Evolutionary conservation across 2,329 filamentous ascomycete genomes (phyloP).

Genomic region (Botryotinia convoluta): DNA sequence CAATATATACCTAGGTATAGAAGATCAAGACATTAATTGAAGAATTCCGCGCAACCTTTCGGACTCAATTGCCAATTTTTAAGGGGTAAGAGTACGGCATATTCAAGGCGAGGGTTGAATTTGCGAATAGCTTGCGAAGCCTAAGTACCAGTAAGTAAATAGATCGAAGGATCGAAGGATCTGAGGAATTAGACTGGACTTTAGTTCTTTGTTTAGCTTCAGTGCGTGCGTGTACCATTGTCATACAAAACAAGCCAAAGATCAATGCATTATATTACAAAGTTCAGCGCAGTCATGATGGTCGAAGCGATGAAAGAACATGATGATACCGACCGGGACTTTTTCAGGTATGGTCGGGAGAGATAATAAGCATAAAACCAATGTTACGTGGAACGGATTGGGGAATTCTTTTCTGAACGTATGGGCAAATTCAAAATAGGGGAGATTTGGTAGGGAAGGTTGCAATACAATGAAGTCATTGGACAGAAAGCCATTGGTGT

Average conservation of each 20-base stretch:
- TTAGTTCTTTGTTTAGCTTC: background rate
- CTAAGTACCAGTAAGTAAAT: background rate
- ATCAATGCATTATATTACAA: slow-evolving; percentile 16
- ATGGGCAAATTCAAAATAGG: background rate
- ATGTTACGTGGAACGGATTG: background rate
- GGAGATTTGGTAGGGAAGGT: background rate
- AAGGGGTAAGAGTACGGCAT: slow-evolving; percentile 7
- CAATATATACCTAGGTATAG: background rate
- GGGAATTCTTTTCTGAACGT: background rate
- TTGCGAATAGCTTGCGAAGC: background rate
- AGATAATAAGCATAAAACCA: background rate
- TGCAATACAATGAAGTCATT: background rate
- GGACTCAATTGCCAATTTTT: background rate
- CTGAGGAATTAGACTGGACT: background rate
- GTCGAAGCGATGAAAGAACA: background rate
- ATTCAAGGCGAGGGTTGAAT: background rate
- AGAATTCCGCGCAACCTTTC: background rate
- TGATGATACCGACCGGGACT: background rate
- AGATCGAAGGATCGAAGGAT: background rate
- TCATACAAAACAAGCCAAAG: slow-evolving; percentile 16
- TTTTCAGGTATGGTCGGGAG: background rate
- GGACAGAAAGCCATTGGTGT: background rate
- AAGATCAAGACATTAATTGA: background rate
- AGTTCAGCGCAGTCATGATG: background rate
- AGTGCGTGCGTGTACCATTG: slow-evolving; percentile 4